These are phyloP conservation scores for Fomitiporia mediterranea DNA, from an alignment of 1,284 basidiomycete species.

Conservation along the genomic window DNA sequence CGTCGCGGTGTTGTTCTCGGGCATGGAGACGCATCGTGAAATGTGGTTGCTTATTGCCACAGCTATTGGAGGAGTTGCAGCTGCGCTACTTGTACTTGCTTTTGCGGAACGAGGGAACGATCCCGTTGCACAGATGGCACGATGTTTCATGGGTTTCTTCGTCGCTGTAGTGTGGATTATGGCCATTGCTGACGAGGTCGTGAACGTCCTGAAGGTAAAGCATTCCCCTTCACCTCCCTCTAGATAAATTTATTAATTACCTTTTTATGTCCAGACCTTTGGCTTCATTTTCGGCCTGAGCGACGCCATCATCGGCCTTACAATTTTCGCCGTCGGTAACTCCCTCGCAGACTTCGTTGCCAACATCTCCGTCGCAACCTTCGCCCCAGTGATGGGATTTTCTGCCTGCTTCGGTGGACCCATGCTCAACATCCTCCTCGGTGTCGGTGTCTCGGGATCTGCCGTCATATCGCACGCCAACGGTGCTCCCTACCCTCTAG, in stretches of 20 bases:
- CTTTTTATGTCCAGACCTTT: conserved; percentile 57
- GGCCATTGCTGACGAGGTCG: conserved; percentile 92
- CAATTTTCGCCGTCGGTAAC: conserved; percentile 95
- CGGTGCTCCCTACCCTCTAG: conserved; percentile 57
- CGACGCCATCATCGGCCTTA: conserved; percentile 96
- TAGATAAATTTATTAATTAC: not conserved
- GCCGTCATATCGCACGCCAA: conserved; percentile 61
- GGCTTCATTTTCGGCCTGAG: conserved; percentile 92
- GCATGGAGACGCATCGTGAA: conserved; percentile 39
- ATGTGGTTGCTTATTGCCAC: conserved; percentile 55
- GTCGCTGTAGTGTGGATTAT: conserved; percentile 94
- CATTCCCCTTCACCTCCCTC: conserved; percentile 1
- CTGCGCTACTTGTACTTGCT: conserved; percentile 53
- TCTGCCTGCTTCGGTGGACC: conserved; percentile 93
- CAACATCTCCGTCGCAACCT: conserved; percentile 89
- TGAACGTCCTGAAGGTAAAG: conserved; percentile 76
- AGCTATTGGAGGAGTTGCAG: conserved; percentile 48
- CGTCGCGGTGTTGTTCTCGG: conserved; percentile 66
- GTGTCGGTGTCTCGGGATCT: conserved; percentile 76
- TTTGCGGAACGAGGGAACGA: conserved; percentile 61
- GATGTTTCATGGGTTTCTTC: conserved; percentile 86
- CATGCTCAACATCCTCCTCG: conserved; percentile 95
- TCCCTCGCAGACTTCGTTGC: conserved; percentile 95
- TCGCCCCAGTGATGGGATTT: conserved; percentile 86
- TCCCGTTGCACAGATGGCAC: conserved; percentile 57